Percentiles rank a stretch among this genome's conserved stretches.
phyloP scores from a whole-genome alignment of 495 filamentous ascomycete species.

The Penicillium fimorum region DNA sequence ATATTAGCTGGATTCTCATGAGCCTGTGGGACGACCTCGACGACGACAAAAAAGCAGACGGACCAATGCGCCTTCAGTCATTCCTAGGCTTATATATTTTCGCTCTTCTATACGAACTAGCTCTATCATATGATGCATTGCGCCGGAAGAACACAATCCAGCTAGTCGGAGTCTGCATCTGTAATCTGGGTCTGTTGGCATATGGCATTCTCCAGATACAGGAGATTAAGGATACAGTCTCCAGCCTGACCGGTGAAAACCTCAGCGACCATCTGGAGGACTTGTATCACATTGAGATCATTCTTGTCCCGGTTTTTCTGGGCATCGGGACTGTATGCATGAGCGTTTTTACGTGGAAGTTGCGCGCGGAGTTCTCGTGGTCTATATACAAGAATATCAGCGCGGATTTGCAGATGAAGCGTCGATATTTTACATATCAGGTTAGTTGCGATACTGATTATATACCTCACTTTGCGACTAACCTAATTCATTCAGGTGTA shows the following conservation, averaged over 20 bases:
- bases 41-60: constrained; percentile 3
- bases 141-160: constrained; percentile 26
- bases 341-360: constrained; percentile 21
- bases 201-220: constrained; percentile 23
- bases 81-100: constrained; percentile 27
- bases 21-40: constrained; percentile 20
- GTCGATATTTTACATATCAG: constrained; percentile 21
- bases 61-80: constrained; percentile 20
- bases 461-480: not conserved
- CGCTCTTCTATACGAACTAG: constrained; percentile 24
- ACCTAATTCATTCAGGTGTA: constrained; percentile 13
- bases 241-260: not conserved
- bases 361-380: constrained; percentile 22
- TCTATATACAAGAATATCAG: constrained; percentile 22
- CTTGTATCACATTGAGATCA: constrained; percentile 15
- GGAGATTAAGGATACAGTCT: constrained; percentile 20
- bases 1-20: constrained; percentile 22
- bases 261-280: constrained; percentile 9
- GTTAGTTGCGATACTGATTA: not conserved
- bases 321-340: constrained; percentile 18
- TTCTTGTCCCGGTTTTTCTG: constrained; percentile 21
- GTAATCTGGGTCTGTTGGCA: constrained; percentile 22
- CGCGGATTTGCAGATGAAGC: constrained; percentile 22
- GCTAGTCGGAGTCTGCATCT: constrained; percentile 21
- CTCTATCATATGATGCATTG: constrained; percentile 23